Evolutionary conservation across 176 grass and related monocot genomes (phyloP).

Genomic region (Zoysia japonica): DNA sequence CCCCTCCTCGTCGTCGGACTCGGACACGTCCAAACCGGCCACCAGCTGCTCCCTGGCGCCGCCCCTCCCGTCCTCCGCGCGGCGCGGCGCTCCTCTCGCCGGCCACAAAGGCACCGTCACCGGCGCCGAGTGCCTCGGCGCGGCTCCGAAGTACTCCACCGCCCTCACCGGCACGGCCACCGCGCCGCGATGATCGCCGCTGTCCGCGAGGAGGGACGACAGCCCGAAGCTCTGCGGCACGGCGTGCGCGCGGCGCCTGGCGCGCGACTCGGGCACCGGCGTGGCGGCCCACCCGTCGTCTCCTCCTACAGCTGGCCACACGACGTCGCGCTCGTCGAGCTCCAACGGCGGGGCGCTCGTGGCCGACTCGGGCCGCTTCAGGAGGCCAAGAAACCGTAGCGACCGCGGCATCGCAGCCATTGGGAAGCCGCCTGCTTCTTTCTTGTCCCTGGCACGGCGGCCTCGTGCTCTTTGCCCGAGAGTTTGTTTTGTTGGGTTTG

Average conservation of each 20-base stretch:
- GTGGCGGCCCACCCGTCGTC: conserved; percentile 2
- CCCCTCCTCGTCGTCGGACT: conserved; percentile 25
- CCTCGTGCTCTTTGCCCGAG: too few species aligned
- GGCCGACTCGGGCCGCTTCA: conserved; percentile 41
- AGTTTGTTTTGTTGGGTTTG: conserved; percentile 18
- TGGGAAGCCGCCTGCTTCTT: too few species aligned
- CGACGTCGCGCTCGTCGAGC: conserved; percentile 60
- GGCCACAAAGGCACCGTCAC: conserved; percentile 56
- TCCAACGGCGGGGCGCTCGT: conserved; percentile 32
- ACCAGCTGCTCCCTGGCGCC: too few species aligned
- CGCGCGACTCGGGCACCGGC: not conserved
- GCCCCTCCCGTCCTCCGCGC: not conserved
- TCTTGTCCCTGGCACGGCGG: too few species aligned
- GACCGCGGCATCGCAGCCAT: conserved; percentile 41
- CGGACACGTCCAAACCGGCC: not conserved
- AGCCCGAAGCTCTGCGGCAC: conserved; percentile 58
- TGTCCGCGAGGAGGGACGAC: conserved; percentile 49
- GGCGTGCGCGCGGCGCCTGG: conserved; percentile 15
- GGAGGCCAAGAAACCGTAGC: conserved; percentile 52
- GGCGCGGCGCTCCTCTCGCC: not conserved
- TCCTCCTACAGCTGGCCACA: conserved; percentile 36
- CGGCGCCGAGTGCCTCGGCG: conserved; percentile 54
- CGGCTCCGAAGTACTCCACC: not conserved
- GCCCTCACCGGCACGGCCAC: conserved; percentile 23
- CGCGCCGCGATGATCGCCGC: not conserved